These are phyloP conservation scores for Populus davidiana DNA, from an alignment of 345 rosid genomes.

Conservation along the genomic window DNA sequence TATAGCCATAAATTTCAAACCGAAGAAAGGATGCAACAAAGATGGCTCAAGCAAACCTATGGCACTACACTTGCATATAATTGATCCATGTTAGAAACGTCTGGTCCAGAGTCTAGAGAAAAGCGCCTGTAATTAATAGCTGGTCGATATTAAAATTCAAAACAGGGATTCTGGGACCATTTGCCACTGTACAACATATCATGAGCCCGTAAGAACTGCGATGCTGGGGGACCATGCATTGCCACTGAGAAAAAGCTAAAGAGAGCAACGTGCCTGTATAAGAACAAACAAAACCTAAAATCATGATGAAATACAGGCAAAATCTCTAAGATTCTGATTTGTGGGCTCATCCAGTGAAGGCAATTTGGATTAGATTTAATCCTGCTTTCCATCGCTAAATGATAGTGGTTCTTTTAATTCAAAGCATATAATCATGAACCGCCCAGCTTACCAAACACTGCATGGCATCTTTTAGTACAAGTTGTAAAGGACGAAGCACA, in stretches of 20 bases:
- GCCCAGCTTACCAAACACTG: too few species aligned
- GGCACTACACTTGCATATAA: too few species aligned
- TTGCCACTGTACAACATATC: too few species aligned
- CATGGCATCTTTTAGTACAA: not conserved
- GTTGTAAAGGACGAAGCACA: not conserved
- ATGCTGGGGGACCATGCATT: too few species aligned
- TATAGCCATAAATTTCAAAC: too few species aligned
- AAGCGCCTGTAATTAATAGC: too few species aligned
- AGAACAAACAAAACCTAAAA: slow-evolving; percentile 21
- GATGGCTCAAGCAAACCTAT: too few species aligned
- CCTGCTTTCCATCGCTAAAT: not conserved
- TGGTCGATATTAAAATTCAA: not conserved
- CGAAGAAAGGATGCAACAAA: too few species aligned
- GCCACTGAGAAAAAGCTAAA: not conserved
- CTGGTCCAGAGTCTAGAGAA: too few species aligned
- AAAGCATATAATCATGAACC: too few species aligned
- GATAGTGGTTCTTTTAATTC: not conserved
- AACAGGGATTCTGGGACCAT: not conserved
- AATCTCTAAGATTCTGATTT: slow-evolving; percentile 42
- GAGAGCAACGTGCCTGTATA: slow-evolving; percentile 11
- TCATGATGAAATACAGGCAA: slow-evolving; percentile 19
- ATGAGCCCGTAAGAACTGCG: too few species aligned
- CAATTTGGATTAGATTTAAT: slow-evolving; percentile 8
- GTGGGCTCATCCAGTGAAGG: slow-evolving; percentile 24
- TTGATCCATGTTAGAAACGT: too few species aligned